Evolutionary conservation across 1,284 basidiomycete genomes (phyloP), one percentile per base, ranked within the genome.

Genomic region (Testicularia cyperi): DNA sequence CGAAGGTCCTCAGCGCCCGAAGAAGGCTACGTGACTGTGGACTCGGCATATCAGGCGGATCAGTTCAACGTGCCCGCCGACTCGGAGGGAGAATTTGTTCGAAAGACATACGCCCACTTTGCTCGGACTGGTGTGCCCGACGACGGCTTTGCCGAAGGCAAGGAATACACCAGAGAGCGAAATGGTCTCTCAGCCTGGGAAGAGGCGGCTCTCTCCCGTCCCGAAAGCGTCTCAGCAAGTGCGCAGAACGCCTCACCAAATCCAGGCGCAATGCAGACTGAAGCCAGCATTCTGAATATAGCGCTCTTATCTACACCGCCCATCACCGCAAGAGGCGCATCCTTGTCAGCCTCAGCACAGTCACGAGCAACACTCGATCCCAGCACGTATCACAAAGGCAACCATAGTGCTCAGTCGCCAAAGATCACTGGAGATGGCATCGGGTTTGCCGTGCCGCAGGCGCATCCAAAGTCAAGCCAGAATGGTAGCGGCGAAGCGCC

Each of bases 21-120:
- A 38, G 56, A 60, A 20, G 42, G 41, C 5, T 23, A 38, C 6
- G 34, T 34, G 8, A 39, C 38, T 8, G 30, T 16, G 7, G 30
- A 16, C 3, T 44, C 49, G 1, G 42, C 44, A 22, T 52, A 40
- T 43, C 39, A 37, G 4, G 31, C 44, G 27, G 44, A 60, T 15
- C 40, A 48, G 2, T 60, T 60, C 28, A 34, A 20, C 31, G 34
- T 41, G 4, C 60, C 60, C 3, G 44, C 38, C 19, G 64, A 72
- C 32, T 48, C 60, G 6, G 70, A 73, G 22, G 67, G 61, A 27
- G 69, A 61, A 20, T 67, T 65, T 24, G 55, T 76, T 13, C 64
- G 72, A 16, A 51, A 52, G 21, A 71, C 68, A 1, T 76, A 76
- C 31, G 63, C 55, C 2, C 64, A 75, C 40, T 76, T 74, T 39